phyloP scores from a whole-genome alignment of 2,329 filamentous ascomycete genomes.

The Penicillium sp. region DNA sequence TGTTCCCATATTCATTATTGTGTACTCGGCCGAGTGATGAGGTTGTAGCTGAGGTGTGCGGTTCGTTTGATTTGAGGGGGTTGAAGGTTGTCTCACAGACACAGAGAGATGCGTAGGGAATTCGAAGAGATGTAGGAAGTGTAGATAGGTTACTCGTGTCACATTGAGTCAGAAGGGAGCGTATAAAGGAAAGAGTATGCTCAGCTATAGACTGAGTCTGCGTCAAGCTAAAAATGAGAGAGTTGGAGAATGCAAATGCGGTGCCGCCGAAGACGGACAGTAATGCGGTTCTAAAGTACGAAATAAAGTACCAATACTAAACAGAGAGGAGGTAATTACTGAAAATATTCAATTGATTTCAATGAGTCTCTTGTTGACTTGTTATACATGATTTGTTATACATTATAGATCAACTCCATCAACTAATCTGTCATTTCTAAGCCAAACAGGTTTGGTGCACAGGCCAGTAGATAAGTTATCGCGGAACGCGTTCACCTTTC shows the following conservation, averaged over 20 bases:
- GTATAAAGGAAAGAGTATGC: background rate
- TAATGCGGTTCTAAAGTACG: background rate
- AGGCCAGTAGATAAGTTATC: constrained; percentile 24
- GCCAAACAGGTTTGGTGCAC: background rate
- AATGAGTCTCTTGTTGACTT: background rate
- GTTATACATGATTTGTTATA: background rate
- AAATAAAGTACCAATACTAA: background rate
- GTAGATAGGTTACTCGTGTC: background rate
- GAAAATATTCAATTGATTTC: background rate
- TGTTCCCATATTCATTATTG: constrained; percentile 24
- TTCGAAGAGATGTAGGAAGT: background rate
- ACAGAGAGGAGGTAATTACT: background rate
- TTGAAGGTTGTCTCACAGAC: background rate
- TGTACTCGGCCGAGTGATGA: no score
- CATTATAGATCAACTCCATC: no score
- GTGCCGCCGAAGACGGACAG: background rate
- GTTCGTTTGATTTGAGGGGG: background rate
- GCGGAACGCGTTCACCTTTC: constrained; percentile 30
- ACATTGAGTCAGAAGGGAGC: background rate
- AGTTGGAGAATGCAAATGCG: background rate
- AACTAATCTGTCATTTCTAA: background rate
- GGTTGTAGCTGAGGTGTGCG: background rate
- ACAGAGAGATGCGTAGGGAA: background rate
- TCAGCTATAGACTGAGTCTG: background rate
- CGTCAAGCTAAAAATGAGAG: background rate